Evolutionary conservation across 1,284 basidiomycete species (phyloP), one percentile per base, ranked within the genome.

Genomic region (Phaffia rhodozyma): DNA sequence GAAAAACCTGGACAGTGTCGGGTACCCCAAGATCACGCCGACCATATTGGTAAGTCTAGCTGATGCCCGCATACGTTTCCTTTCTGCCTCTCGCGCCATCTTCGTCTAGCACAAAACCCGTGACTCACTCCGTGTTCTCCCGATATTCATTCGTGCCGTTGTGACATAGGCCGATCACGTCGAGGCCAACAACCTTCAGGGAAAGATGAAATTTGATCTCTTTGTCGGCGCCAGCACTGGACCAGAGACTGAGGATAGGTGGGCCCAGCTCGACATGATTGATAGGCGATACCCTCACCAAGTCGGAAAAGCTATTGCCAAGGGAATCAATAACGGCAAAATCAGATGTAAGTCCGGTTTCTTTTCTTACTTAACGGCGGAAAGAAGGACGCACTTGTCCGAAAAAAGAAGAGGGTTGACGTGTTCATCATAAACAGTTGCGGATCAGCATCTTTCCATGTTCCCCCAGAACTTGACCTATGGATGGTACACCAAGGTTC

Each of bases 181-280:
- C 61, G 79, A 80, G 68, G 76, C 79, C 70, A 77, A 75, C 9
- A 71, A 77, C 62, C 76, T 79, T 5, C 70, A 72, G 18, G 80
- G 77, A 2, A 78, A 81, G 70, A 76, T 78, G 62, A 79, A 76
- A 66, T 81, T 82, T 73, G 78, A 80, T 66, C 74, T 81, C 16
- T 81, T 80, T 66, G 79, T 81, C 27, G 80, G 80, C 5, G 80
- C 80, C 5, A 65, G 61, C 2, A 67, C 65, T 7, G 70, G 70
- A 3, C 68, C 69, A 4, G 70, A 70, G 51, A 63, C 67, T 16
- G 70, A 70, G 59, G 79, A 81, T 62, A 75, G 79, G 34, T 80
- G 78, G 78, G 79, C 79, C 5, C 65, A 69, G 23, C 68, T 79
- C 60, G 78, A 65, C 47, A 65, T 61, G 55, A 61, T 64, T 27